These are phyloP conservation scores for Persicaria maculosa DNA, from an alignment of 148 eudicot genomes.

Conservation along the genomic window DNA sequence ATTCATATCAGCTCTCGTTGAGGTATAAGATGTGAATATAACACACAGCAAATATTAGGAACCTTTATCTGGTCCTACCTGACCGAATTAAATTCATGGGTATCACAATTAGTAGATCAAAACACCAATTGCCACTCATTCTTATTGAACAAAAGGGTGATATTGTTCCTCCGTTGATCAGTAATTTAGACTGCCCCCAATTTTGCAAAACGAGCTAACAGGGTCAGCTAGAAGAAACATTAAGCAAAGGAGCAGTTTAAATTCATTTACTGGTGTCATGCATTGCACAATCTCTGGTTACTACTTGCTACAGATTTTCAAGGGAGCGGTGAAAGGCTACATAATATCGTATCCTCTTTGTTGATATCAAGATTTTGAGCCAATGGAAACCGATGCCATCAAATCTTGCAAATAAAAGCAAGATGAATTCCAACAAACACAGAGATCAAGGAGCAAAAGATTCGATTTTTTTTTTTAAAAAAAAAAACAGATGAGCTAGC, in stretches of 20 bases:
- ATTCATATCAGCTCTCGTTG: not conserved
- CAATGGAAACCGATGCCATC: not conserved
- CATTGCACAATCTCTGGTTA: too few species aligned
- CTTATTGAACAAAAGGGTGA: too few species aligned
- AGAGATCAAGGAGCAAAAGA: not conserved
- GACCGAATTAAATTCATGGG: not conserved
- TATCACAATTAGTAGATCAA: not conserved
- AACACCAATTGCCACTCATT: not conserved
- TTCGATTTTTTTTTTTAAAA: not conserved
- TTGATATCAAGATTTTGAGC: not conserved
- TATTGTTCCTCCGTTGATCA: too few species aligned
- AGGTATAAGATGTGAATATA: constrained; percentile 2
- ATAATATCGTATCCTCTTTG: not conserved
- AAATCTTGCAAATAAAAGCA: not conserved
- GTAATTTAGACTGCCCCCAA: not conserved
- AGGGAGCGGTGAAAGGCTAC: not conserved
- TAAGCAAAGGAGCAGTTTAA: not conserved
- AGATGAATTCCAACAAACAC: not conserved
- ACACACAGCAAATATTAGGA: not conserved
- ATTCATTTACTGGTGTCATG: not conserved
- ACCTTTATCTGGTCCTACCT: not conserved
- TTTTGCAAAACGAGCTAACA: not conserved
- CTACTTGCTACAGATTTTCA: not conserved
- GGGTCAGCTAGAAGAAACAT: not conserved
- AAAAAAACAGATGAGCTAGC: not conserved